Evolutionary conservation across 441 rosid genomes (phyloP).

Genomic region (Mallotus repandus): DNA sequence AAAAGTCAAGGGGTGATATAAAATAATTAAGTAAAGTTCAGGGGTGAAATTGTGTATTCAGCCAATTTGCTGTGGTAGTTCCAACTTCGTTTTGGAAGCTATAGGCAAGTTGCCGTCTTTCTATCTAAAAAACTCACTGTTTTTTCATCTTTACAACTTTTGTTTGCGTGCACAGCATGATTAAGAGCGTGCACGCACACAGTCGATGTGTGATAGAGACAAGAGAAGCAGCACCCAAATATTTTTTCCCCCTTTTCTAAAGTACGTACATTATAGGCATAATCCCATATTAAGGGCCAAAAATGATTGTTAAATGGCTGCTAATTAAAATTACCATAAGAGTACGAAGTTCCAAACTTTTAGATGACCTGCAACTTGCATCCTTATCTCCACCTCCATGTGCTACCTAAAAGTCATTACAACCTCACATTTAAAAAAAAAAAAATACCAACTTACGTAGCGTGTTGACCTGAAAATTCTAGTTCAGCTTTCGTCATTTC

Average conservation of each 20-base stretch:
- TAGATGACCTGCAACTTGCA: background rate
- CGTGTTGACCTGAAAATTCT: background rate
- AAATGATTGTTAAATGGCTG: background rate
- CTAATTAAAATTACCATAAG: background rate
- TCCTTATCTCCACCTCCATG: constrained; percentile 12
- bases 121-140: background rate
- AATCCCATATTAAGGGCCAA: background rate
- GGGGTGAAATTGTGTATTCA: too few relatives aligned
- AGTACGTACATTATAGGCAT: too few relatives aligned
- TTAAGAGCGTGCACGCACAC: constrained; percentile 26
- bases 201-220: constrained; percentile 1
- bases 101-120: constrained; percentile 6
- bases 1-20: too few relatives aligned
- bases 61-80: background rate
- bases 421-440: background rate
- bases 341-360: constrained; percentile 1
- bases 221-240: background rate
- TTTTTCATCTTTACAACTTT: background rate
- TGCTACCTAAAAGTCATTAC: background rate
- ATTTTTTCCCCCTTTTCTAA: background rate
- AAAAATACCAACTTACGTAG: background rate
- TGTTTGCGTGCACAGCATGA: constrained; percentile 39
- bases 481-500: background rate
- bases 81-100: constrained; percentile 24
- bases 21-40: too few relatives aligned